These are phyloP conservation scores for Aphanomyces astaci DNA, from an alignment of 352 stramenopile genomes.

Conservation along the genomic window DNA sequence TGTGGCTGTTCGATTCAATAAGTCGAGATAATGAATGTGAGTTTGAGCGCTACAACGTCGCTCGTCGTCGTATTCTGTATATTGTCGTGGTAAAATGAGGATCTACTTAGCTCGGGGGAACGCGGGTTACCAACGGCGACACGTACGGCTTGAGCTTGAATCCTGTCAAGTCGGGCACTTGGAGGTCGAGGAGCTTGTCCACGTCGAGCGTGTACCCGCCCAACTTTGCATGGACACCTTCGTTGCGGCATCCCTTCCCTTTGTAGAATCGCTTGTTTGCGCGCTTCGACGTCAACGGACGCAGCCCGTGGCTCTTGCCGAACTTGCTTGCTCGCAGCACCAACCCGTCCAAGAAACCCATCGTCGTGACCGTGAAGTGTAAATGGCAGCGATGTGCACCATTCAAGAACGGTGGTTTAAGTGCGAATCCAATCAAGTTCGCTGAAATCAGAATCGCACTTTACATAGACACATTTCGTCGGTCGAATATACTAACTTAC, in stretches of 20 bases:
- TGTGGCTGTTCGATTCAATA: conserved; percentile 67
- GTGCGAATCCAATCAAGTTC: background rate
- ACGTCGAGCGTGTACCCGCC: conserved; percentile 89
- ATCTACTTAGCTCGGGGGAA: conserved; percentile 4
- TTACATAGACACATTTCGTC: too few species aligned
- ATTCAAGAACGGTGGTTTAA: background rate
- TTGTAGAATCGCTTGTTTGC: conserved; percentile 95
- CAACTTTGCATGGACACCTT: conserved; percentile 86
- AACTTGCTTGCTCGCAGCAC: conserved; percentile 82
- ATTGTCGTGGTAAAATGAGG: background rate
- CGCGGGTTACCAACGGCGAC: conserved; percentile 43
- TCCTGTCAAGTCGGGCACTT: conserved; percentile 89
- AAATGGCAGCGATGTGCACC: background rate
- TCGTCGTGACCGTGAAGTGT: conserved; percentile 23
- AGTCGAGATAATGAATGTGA: conserved; percentile 11
- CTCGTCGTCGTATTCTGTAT: background rate
- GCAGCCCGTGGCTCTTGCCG: conserved; percentile 69
- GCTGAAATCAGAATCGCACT: background rate
- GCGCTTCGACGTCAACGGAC: conserved; percentile 88
- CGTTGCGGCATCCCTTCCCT: conserved; percentile 89
- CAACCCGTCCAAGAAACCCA: conserved; percentile 73
- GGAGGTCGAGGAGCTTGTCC: conserved; percentile 86
- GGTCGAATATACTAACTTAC: too few species aligned
- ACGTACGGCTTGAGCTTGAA: conserved; percentile 89
- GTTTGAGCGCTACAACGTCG: background rate